Evolutionary conservation across 2,329 filamentous ascomycete genomes (phyloP).

Genomic region (Didymella pomorum): DNA sequence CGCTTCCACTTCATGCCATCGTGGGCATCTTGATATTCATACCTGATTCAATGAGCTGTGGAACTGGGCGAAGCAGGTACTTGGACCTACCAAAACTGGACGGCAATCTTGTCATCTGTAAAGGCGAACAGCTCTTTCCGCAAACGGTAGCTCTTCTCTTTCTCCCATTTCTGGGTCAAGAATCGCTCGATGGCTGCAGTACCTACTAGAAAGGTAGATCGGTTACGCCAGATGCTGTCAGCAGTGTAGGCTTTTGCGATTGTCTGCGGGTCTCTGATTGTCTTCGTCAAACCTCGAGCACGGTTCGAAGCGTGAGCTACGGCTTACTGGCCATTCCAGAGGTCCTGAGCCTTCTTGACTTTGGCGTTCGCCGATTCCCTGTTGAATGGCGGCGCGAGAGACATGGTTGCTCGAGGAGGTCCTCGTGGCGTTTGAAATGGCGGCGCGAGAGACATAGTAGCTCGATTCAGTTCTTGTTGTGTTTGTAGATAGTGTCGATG

Average conservation of each 20-base stretch:
- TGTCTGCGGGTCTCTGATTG: conserved; percentile 65
- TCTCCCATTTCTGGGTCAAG: conserved; percentile 75
- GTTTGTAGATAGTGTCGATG: not conserved
- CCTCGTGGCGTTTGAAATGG: too few relatives aligned
- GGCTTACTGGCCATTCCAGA: conserved; percentile 78
- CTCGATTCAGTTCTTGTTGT: not conserved
- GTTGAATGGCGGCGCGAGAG: conserved; percentile 74
- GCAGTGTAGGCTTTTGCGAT: conserved; percentile 78
- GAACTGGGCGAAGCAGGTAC: too few relatives aligned
- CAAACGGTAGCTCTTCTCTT: conserved; percentile 74
- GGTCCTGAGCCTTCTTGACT: conserved; percentile 83
- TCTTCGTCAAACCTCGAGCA: conserved; percentile 9
- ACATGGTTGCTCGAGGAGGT: conserved; percentile 51
- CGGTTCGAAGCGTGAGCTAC: not conserved
- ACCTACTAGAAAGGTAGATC: conserved; percentile 72
- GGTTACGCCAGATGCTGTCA: conserved; percentile 82
- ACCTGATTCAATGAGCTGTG: conserved; percentile 58
- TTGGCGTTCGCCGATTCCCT: conserved; percentile 74
- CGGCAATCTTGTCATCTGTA: conserved; percentile 77
- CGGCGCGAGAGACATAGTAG: conserved; percentile 61
- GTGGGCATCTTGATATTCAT: conserved; percentile 74
- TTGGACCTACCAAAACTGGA: conserved; percentile 71
- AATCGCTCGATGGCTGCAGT: conserved; percentile 73
- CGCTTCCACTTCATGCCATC: conserved; percentile 71
- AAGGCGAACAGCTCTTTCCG: conserved; percentile 88